Conservation (phyloP, 2,329 filamentous ascomycete species). For the Lachnellula cervina region DNA sequence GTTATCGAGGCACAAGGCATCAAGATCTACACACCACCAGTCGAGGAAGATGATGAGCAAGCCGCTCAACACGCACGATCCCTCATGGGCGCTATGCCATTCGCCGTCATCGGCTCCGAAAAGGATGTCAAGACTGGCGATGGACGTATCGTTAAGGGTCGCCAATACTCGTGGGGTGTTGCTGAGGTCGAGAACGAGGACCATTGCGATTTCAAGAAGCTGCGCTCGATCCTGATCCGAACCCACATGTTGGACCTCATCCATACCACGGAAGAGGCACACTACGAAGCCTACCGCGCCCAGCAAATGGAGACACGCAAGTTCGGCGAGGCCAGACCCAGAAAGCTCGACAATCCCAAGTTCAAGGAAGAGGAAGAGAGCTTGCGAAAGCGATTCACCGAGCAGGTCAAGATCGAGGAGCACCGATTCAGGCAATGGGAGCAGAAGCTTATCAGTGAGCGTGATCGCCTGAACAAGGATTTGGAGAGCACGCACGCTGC, state of each 20-base stretch:
- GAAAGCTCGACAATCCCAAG: constrained; percentile 99
- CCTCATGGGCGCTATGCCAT: constrained; percentile 95
- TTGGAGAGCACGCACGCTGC: constrained; percentile 94
- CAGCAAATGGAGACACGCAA: constrained; percentile 99
- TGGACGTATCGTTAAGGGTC: constrained; percentile 95
- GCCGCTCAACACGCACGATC: constrained; percentile 91
- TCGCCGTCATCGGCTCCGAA: constrained; percentile 97
- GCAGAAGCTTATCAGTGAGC: constrained; percentile 98
- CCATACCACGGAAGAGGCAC: constrained; percentile 97
- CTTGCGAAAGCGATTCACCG: constrained; percentile 96
- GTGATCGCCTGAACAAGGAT: constrained; percentile 99
- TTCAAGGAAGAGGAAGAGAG: constrained; percentile 99
- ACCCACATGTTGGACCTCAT: constrained; percentile 99
- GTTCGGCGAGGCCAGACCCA: constrained; percentile 93
- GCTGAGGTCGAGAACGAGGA: constrained; percentile 99
- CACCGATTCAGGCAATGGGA: constrained; percentile 99
- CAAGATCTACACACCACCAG: constrained; percentile 97
- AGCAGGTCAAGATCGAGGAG: constrained; percentile 99
- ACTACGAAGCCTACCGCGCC: constrained; percentile 98
- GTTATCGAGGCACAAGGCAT: constrained; percentile 98
- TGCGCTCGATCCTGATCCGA: constrained; percentile 95
- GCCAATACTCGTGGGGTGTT: constrained; percentile 98
- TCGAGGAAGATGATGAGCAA: constrained; percentile 97
- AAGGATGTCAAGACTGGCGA: constrained; percentile 98
- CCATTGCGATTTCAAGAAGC: constrained; percentile 99